Evolutionary conservation across 805 yeast species (phyloP).

Genomic region (Cyberlindnera mississippiensis): DNA sequence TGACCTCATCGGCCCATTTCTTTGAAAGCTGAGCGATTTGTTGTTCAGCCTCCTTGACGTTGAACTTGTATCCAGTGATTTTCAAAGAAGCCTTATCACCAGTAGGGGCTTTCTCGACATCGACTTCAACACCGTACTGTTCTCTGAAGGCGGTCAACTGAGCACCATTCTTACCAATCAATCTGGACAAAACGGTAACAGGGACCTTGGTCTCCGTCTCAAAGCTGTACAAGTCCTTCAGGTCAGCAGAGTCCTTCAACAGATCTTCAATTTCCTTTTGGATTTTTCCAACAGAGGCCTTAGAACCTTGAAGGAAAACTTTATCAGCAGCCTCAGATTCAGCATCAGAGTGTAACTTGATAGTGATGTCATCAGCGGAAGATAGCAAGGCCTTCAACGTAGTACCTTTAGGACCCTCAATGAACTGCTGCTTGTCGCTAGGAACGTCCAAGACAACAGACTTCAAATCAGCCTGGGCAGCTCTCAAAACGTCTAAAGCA

Average conservation of each 20-base stretch:
- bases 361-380: slow-evolving; percentile 30
- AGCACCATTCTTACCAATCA: slow-evolving; percentile 89
- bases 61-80: slow-evolving; percentile 73
- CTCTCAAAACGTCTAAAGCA: slow-evolving; percentile 55
- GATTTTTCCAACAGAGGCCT: slow-evolving; percentile 54
- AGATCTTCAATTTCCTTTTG: slow-evolving; percentile 48
- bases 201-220: slow-evolving; percentile 56
- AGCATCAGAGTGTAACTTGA: slow-evolving; percentile 43
- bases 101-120: slow-evolving; percentile 55
- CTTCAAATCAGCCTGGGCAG: slow-evolving; percentile 49
- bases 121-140: slow-evolving; percentile 72
- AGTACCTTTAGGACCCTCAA: slow-evolving; percentile 58
- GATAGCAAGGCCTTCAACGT: slow-evolving; percentile 44
- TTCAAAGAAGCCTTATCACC: slow-evolving; percentile 46
- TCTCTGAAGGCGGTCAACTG: slow-evolving; percentile 64
- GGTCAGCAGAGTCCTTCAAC: slow-evolving; percentile 52
- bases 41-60: slow-evolving; percentile 67
- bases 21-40: slow-evolving; percentile 57
- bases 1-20: slow-evolving; percentile 78
- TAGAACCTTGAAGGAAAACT: slow-evolving; percentile 66
- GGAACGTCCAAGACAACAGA: slow-evolving; percentile 49
- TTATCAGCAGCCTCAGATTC: slow-evolving; percentile 43
- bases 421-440: slow-evolving; percentile 50
- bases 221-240: slow-evolving; percentile 42
- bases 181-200: slow-evolving; percentile 60